These are phyloP conservation scores for Lasiodiplodia citricola DNA, from an alignment of 2,329 filamentous ascomycete genomes.

Conservation along the genomic window DNA sequence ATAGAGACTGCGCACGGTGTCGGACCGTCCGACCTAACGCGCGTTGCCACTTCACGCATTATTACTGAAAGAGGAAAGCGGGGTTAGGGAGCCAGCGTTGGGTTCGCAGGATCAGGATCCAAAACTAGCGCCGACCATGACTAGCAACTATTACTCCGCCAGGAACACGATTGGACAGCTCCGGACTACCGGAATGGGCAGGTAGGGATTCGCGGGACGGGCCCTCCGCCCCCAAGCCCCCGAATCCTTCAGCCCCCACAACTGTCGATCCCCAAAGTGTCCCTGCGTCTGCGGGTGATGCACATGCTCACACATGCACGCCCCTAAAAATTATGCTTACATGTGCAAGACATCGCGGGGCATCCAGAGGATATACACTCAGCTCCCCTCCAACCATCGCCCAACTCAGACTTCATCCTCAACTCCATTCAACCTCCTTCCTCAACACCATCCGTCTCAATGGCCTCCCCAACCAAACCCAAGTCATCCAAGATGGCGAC, in stretches of 20 bases:
- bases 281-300: not conserved
- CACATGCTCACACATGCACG: not conserved
- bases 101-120: not conserved
- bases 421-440: not conserved
- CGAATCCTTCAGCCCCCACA: not conserved
- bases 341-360: not conserved
- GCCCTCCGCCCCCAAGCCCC: not conserved
- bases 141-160: not conserved
- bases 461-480: not conserved
- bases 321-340: not conserved
- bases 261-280: not conserved
- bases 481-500: not conserved
- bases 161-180: not conserved
- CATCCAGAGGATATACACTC: not conserved
- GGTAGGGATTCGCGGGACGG: not conserved
- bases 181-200: not conserved
- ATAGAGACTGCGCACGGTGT: not conserved
- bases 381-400: not conserved
- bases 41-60: not conserved
- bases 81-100: not conserved
- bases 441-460: not conserved
- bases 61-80: not conserved
- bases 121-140: not conserved
- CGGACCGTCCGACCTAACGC: not conserved
- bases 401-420: not conserved